Percentiles rank a stretch among this genome's conserved stretches.
phyloP scores from a whole-genome alignment of 805 yeast genomes.

The Metschnikowia vanudenii region DNA sequence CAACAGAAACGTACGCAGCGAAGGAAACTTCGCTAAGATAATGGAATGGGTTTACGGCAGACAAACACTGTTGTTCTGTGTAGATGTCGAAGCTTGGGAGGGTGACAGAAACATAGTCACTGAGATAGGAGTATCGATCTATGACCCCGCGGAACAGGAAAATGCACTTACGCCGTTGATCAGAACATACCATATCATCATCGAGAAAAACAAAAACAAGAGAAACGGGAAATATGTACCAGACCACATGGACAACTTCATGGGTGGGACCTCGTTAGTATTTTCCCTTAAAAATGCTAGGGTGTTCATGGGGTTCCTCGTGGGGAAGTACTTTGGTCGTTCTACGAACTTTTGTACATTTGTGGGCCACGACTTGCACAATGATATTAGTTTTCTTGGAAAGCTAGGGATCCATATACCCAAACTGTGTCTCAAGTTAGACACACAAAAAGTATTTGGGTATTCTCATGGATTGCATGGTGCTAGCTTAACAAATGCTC shows the following conservation, averaged over 20 bases:
- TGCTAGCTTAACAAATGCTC: constrained; percentile 22
- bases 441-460: constrained; percentile 19
- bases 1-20: no score
- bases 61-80: constrained; percentile 19
- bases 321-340: constrained; percentile 15
- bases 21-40: no score
- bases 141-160: constrained; percentile 20
- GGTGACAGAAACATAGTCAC: constrained; percentile 17
- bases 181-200: constrained; percentile 20
- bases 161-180: constrained; percentile 18
- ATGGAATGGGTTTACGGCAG: no score
- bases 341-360: constrained; percentile 17
- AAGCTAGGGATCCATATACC: constrained; percentile 12
- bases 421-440: constrained; percentile 13
- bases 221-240: constrained; percentile 24
- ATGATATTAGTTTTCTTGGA: constrained; percentile 15
- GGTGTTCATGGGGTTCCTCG: constrained; percentile 11
- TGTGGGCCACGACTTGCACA: constrained; percentile 19
- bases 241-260: constrained; percentile 21
- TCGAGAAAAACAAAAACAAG: constrained; percentile 16
- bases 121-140: constrained; percentile 26
- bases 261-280: constrained; percentile 15
- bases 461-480: constrained; percentile 18
- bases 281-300: constrained; percentile 8
- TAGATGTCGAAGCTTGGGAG: constrained; percentile 28